These are phyloP conservation scores for Xylariaceae sp. DNA, from an alignment of 2,329 filamentous ascomycete species.

Conservation along the genomic window DNA sequence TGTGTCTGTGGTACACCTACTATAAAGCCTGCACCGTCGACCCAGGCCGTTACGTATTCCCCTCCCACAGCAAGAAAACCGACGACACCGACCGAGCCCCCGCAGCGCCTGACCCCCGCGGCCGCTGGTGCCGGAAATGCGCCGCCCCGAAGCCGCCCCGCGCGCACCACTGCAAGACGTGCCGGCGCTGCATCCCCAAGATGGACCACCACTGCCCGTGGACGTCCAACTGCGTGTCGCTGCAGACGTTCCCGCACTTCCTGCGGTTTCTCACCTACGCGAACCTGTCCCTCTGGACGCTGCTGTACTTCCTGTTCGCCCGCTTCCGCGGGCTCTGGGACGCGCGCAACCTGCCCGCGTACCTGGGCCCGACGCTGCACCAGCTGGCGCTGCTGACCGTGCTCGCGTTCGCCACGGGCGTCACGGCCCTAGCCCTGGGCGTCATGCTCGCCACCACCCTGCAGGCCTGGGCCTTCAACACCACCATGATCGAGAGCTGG, in stretches of 20 bases:
- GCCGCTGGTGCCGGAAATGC: constrained; percentile 76
- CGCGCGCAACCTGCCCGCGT: constrained; percentile 68
- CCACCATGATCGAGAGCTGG: constrained; percentile 82
- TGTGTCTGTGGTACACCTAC: constrained; percentile 71
- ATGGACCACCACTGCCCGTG: constrained; percentile 91
- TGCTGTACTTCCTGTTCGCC: constrained; percentile 62
- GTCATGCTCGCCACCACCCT: constrained; percentile 67
- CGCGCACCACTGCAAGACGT: constrained; percentile 80
- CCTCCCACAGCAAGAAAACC: constrained; percentile 21
- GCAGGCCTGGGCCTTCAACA: constrained; percentile 67
- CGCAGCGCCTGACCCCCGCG: background rate
- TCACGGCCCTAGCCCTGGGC: constrained; percentile 63
- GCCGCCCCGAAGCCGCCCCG: constrained; percentile 72
- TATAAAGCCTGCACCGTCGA: constrained; percentile 61
- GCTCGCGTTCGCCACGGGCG: constrained; percentile 58
- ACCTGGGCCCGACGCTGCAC: constrained; percentile 67
- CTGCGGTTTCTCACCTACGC: constrained; percentile 75
- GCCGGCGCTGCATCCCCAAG: constrained; percentile 72
- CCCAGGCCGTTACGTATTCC: constrained; percentile 58
- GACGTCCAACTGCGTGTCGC: constrained; percentile 81
- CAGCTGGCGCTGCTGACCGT: constrained; percentile 65
- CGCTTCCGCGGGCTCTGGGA: constrained; percentile 65
- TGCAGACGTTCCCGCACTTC: constrained; percentile 82
- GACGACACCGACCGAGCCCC: constrained; percentile 17
- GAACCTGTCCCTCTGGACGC: constrained; percentile 64